Evolutionary conservation across 257 asterid genomes (phyloP).

Genomic region (Primulina huaijiensis): DNA sequence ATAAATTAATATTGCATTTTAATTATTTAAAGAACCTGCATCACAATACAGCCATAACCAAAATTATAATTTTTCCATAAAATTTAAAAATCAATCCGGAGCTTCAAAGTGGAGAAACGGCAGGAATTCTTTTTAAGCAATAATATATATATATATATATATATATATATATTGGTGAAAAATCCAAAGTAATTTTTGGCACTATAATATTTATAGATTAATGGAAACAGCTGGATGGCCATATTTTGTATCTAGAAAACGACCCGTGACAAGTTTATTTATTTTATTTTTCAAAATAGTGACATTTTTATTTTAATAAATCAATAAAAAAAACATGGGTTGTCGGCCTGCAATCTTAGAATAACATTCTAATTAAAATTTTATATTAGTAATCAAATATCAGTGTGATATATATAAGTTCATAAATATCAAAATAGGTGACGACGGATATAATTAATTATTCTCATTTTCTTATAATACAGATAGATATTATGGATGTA

Average conservation of each 20-base stretch:
- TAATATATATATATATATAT: too few species aligned
- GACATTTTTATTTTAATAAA: not conserved
- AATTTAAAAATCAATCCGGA: too few species aligned
- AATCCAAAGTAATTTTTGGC: not conserved
- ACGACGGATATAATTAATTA: too few species aligned
- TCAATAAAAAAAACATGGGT: not conserved
- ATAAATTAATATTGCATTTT: too few species aligned
- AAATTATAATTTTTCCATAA: too few species aligned
- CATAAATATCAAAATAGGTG: too few species aligned
- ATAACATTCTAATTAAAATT: not conserved
- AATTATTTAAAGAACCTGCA: too few species aligned
- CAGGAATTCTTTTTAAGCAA: too few species aligned
- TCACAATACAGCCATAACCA: too few species aligned
- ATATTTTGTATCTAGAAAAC: not conserved
- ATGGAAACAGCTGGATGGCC: slow-evolving; percentile 19
- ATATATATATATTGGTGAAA: not conserved
- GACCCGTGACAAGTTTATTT: not conserved
- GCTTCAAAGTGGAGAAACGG: too few species aligned
- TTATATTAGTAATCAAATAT: not conserved
- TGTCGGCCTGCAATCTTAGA: slow-evolving; percentile 16
- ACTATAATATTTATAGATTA: not conserved
- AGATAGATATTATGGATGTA: too few species aligned
- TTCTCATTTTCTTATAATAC: too few species aligned
- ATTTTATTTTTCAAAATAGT: not conserved
- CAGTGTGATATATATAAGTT: not conserved